Percentiles rank a stretch among this genome's conserved stretches.
These are phyloP conservation scores for Rhizopogon vesiculosus DNA, from an alignment of 768 basidiomycete genomes.

Conservation along the genomic window DNA sequence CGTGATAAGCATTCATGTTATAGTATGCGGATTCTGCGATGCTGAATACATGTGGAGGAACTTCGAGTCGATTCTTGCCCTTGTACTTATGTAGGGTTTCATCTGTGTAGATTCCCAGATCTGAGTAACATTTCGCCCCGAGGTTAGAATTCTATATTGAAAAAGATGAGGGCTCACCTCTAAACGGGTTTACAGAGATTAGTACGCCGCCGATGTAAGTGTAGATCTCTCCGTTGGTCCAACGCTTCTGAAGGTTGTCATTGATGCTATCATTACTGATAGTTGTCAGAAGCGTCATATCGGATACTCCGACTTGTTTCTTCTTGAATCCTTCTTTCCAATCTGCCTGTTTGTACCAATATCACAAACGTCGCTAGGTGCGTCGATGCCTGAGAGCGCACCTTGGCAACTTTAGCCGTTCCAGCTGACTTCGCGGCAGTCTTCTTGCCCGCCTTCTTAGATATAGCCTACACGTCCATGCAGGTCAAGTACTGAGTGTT, in stretches of 20 bases:
- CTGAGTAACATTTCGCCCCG: conserved; percentile 32
- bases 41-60: conserved; percentile 95
- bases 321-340: conserved; percentile 99
- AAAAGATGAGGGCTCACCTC: conserved; percentile 44
- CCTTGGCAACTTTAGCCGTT: conserved; percentile 70
- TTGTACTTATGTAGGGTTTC: conserved; percentile 80
- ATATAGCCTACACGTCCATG: conserved; percentile 56
- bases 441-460: conserved; percentile 91
- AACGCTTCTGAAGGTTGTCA: conserved; percentile 95
- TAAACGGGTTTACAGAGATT: conserved; percentile 99
- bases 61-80: conserved; percentile 97
- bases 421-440: conserved; percentile 58
- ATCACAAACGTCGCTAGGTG: conserved; percentile 4
- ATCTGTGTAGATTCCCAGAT: conserved; percentile 97
- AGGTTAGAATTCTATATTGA: conserved; percentile 3
- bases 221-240: conserved; percentile 94
- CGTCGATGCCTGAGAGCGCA: conserved; percentile 23
- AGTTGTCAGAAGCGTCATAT: conserved; percentile 96
- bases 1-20: conserved; percentile 98
- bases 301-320: conserved; percentile 95
- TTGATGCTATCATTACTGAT: conserved; percentile 98
- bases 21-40: conserved; percentile 98
- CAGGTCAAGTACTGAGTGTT: neutral
- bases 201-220: conserved; percentile 98
- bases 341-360: conserved; percentile 63